Evolutionary conservation across 257 asterid genomes (phyloP).

Genomic region (Solanum ossicruentum): DNA sequence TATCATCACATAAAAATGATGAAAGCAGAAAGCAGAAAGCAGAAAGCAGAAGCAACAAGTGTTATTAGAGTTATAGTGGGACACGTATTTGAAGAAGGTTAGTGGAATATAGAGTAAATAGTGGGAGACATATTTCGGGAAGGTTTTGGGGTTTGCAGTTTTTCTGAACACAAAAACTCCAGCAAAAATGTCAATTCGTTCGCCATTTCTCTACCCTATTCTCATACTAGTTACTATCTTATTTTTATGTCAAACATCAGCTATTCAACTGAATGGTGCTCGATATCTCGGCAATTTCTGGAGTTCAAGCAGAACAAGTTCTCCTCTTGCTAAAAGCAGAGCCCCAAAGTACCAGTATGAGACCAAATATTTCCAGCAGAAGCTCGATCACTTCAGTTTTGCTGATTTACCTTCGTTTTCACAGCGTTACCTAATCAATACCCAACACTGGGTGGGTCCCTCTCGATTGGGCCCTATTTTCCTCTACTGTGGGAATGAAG

Average conservation of each 20-base stretch:
- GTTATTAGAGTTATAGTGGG: background rate
- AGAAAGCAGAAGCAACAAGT: background rate
- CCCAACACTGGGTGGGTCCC: conserved; percentile 70
- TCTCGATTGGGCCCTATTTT: conserved; percentile 49
- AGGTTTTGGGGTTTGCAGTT: background rate
- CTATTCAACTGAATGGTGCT: conserved; percentile 12
- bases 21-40: background rate
- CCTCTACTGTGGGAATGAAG: conserved; percentile 92
- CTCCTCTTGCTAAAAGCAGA: background rate
- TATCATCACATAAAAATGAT: background rate
- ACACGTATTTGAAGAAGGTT: background rate
- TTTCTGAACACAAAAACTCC: background rate
- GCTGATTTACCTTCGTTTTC: conserved; percentile 41
- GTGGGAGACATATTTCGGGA: background rate
- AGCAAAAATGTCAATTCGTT: conserved; percentile 26
- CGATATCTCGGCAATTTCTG: conserved; percentile 30
- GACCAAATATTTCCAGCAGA: conserved; percentile 60
- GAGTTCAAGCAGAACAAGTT: background rate
- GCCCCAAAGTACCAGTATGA: conserved; percentile 45
- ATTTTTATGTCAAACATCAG: conserved; percentile 3
- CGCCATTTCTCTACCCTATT: conserved; percentile 6
- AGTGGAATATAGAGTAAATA: background rate
- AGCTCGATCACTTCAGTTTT: conserved; percentile 88
- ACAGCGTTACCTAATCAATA: conserved; percentile 71
- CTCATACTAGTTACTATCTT: conserved; percentile 7